Percentiles rank a stretch among this genome's conserved stretches.
These are phyloP conservation scores for Zychaea mexicana DNA, from an alignment of 371 early-diverging fungal species.

Conservation along the genomic window DNA sequence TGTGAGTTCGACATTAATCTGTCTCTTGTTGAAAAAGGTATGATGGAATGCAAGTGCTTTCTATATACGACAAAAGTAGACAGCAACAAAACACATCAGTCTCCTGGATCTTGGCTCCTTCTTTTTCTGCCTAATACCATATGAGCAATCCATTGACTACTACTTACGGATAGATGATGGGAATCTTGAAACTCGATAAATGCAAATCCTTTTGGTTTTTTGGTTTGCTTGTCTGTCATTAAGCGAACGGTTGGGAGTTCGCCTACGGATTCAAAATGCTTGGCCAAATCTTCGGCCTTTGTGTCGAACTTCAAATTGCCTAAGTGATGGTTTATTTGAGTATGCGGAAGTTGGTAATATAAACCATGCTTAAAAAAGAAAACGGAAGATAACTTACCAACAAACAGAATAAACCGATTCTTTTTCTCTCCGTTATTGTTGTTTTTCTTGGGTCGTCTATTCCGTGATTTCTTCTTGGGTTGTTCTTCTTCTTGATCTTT, in stretches of 20 bases:
- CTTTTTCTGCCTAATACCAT: neutral
- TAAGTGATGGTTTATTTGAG: constrained; percentile 3
- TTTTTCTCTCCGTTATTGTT: constrained; percentile 25
- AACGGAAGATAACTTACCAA: constrained; percentile 45
- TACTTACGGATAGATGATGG: constrained; percentile 55
- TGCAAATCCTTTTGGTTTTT: constrained; percentile 78
- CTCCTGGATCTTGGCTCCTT: too few relatives aligned
- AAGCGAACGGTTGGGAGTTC: constrained; percentile 63
- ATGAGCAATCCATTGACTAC: neutral
- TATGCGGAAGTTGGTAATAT: too few relatives aligned
- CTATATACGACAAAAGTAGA: constrained; percentile 24
- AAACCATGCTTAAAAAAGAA: too few relatives aligned
- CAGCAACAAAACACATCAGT: too few relatives aligned
- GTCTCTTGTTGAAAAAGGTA: constrained; percentile 63
- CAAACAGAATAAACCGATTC: constrained; percentile 71
- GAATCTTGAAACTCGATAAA: constrained; percentile 73
- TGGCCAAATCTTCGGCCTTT: constrained; percentile 64
- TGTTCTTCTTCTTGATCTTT: constrained; percentile 15
- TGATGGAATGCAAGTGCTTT: constrained; percentile 74
- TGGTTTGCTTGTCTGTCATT: constrained; percentile 73
- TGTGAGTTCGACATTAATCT: constrained; percentile 82
- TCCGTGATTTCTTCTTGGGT: constrained; percentile 15
- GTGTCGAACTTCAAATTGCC: constrained; percentile 72
- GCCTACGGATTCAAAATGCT: constrained; percentile 61
- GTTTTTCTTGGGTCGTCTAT: constrained; percentile 19